Conservation (phyloP, 768 basidiomycete species). For the Lentinula lateritia region DNA sequence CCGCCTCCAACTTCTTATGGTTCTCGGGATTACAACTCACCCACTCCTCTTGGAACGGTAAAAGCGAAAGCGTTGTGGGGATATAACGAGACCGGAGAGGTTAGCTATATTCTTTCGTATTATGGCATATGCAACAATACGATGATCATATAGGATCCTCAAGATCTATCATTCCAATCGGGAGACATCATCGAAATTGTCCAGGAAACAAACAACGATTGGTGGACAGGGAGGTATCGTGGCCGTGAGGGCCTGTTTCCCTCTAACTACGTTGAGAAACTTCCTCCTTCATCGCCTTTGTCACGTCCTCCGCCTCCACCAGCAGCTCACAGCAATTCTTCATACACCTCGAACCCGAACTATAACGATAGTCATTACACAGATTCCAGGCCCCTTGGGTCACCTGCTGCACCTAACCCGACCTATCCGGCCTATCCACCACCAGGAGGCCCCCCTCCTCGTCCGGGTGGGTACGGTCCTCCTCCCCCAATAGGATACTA, state of each 20-base stretch:
- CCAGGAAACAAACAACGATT: slow-evolving; percentile 77
- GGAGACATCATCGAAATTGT: slow-evolving; percentile 79
- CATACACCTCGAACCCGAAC: slow-evolving; percentile 9
- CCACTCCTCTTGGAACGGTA: slow-evolving; percentile 15
- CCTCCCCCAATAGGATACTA: slow-evolving; percentile 14
- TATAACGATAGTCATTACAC: not conserved
- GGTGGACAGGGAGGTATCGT: slow-evolving; percentile 74
- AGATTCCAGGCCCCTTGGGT: not conserved
- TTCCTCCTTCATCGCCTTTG: slow-evolving; percentile 19
- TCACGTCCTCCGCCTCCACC: slow-evolving; percentile 16
- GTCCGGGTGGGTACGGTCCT: slow-evolving; percentile 6
- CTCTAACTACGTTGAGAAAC: slow-evolving; percentile 64
- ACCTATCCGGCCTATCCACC: slow-evolving; percentile 3
- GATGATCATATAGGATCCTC: slow-evolving; percentile 46
- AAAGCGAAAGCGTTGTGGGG: slow-evolving; percentile 59
- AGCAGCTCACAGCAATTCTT: not conserved
- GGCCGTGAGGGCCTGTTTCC: slow-evolving; percentile 76
- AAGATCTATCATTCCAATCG: slow-evolving; percentile 72
- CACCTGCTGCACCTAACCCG: not conserved
- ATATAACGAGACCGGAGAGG: slow-evolving; percentile 57
- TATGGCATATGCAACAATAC: slow-evolving; percentile 6
- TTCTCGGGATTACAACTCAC: not conserved
- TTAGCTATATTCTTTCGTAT: slow-evolving; percentile 19
- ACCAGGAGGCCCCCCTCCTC: slow-evolving; percentile 10
- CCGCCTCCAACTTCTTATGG: slow-evolving; percentile 11